A percentile compares a stretch with the other conserved stretches of the same genome.
Conservation (phyloP, 1,284 basidiomycete species). For the Ceratobasidium papillatum region DNA sequence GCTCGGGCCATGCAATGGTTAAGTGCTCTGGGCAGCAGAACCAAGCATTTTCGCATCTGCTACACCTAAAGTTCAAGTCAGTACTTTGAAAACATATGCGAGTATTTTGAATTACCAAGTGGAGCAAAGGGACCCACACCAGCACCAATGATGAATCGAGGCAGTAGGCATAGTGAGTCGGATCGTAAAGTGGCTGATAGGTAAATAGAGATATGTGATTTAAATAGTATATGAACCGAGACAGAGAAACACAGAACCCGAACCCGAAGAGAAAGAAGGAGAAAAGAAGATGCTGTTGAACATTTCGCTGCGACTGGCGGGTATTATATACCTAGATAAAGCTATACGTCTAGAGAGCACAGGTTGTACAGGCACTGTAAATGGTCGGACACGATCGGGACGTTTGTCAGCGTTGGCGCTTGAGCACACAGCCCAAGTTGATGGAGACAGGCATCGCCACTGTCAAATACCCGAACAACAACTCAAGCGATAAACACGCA, state of each 20-base stretch:
- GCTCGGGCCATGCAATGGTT: conserved; percentile 25
- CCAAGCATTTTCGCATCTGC: conserved; percentile 50
- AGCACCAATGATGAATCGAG: conserved; percentile 37
- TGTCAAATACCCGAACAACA: too few relatives aligned
- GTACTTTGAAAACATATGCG: too few relatives aligned
- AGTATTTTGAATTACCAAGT: too few relatives aligned
- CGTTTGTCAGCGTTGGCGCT: too few relatives aligned
- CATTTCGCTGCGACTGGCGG: neutral
- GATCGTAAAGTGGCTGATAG: conserved; percentile 1
- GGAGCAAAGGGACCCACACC: conserved; percentile 38
- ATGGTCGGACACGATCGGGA: neutral
- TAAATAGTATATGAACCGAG: conserved; percentile 13
- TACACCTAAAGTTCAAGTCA: too few relatives aligned
- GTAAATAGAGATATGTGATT: neutral
- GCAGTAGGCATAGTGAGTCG: conserved; percentile 34
- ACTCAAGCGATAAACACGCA: neutral
- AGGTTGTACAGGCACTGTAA: conserved; percentile 1
- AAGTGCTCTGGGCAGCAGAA: conserved; percentile 58
- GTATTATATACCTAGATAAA: conserved; percentile 26
- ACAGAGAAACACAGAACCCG: conserved; percentile 11
- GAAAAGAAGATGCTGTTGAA: conserved; percentile 25
- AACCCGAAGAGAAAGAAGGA: conserved; percentile 26
- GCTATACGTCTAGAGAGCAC: too few relatives aligned
- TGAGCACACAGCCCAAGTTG: too few relatives aligned
- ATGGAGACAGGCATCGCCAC: too few relatives aligned